Evolutionary conservation across 2,329 filamentous ascomycete species (phyloP), one percentile per base, ranked within the genome.

Genomic region (Nemania abortiva): DNA sequence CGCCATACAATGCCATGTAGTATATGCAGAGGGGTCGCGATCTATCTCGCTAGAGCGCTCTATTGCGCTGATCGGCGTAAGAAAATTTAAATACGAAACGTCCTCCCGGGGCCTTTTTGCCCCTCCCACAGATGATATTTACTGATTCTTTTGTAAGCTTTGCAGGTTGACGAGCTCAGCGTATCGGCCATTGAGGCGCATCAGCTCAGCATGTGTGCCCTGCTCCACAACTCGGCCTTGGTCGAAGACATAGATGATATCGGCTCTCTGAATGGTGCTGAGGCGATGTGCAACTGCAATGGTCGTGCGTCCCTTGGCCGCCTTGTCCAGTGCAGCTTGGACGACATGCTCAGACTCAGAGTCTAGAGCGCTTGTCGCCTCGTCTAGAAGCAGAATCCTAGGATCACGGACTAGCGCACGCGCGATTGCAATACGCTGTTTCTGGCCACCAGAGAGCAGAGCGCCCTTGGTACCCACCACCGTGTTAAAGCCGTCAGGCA

Each of bases 171-270:
- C 93, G 72, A 96, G 80, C 82, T 95, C 92, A 10, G 88, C 90
- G 77, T 96, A 96, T 56, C 91, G 86, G 3, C 92, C 92, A 71
- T 89, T 89, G 77, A 85, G 86, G 73, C 84, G 86, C 87, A 92
- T 90, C 75, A 95, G 79, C 77, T 94, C 92, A 0, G 83, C 76
- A 78, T 98, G 95, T 9, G 90, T 94, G 5, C 95, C 95, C 73
- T 88, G 87, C 83, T 98, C 95, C 1, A 97, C 92, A 52, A 98
- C 89, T 68, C 89, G 87, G 7, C 95, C 96, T 75, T 93, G 90
- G 79, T 98, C 95, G 78, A 98, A 96, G n/a, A 98, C 95, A 73
- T 97, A 98, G 75, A 98, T 98, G 57, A 95, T 84, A 78, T 98
- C 95, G 0, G 95, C 95, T 79, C 96, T 95, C 79, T 97, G 94